These are phyloP conservation scores for Aspergillus biplanus DNA, from an alignment of 495 filamentous ascomycete genomes.

Conservation along the genomic window DNA sequence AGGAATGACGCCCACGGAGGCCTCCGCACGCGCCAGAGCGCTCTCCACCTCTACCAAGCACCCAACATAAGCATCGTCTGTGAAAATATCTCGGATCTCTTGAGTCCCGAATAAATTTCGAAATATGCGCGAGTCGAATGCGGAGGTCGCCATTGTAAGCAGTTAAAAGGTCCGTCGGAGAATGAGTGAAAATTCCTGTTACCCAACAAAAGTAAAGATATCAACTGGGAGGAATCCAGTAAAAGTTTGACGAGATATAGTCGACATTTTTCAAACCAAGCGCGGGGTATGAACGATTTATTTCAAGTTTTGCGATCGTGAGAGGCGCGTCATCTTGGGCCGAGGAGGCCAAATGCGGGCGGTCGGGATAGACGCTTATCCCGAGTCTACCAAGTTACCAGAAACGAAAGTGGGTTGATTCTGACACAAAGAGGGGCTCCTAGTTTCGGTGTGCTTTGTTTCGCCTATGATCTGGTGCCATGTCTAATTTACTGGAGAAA, in stretches of 20 bases:
- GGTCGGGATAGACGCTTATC: background rate
- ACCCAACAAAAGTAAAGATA: background rate
- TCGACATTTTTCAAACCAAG: background rate
- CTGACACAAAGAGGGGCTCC: background rate
- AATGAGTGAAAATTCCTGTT: background rate
- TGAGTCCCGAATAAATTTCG: constrained; percentile 52
- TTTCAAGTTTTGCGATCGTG: background rate
- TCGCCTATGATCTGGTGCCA: background rate
- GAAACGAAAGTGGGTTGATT: background rate
- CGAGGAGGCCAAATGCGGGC: background rate
- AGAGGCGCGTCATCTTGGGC: background rate
- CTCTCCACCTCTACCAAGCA: constrained; percentile 52
- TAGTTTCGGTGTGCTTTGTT: background rate
- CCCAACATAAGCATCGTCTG: constrained; percentile 50
- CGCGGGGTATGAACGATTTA: background rate
- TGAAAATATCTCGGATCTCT: constrained; percentile 53
- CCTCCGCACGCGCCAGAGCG: constrained; percentile 51
- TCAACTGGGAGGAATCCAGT: background rate
- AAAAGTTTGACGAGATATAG: background rate
- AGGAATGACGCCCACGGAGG: constrained; percentile 47
- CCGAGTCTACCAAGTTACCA: background rate
- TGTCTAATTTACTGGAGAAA: background rate
- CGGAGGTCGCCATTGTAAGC: constrained; percentile 1
- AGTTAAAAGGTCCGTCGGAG: background rate
- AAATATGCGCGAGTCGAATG: constrained; percentile 52